Base-by-base conservation (phyloP, 179 eudicot species). In the Kewa caespitosa region DNA sequence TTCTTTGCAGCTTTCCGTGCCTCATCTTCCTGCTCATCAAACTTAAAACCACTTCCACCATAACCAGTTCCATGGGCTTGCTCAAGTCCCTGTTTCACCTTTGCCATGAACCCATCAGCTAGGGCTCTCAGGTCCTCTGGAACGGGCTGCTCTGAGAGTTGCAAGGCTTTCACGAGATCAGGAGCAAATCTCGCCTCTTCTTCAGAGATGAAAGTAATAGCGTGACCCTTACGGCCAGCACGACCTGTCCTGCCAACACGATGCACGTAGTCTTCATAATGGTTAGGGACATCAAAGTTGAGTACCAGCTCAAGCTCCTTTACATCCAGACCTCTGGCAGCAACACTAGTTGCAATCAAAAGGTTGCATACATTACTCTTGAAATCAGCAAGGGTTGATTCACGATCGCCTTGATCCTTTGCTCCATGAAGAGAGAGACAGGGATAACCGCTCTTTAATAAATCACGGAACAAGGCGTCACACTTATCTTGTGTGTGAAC, bases 241-340 rank as follows among this genome's bases (percentile, higher is more conserved):
- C 98, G 91, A 32, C 98, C 98, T 46, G 98, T 94, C 60, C 98
- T 82, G 46, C 98, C 98, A 79, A 93, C 96, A 65, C 98, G 95
- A 52, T 93, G 98, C 46, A 93, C 98, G 62, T 93, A 93, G 72
- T 93, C 98, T 81, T 93, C 98, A 25, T 93, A 93, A 76, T 93
- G 98, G 69, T 92, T 94, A 25, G 98, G 97, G 72, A 81, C 96
- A 76, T 94, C 98, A 71, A 69, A 94, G 79, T 94, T 92, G 10
- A 94, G 65, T 5, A 94, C 98, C 62, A 94, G 82, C 84, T 92
- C 98, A 62, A 92, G 98, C 70, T 94, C 98, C 69, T 94, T 94
- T 6, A 94, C 98, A 81, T 94, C 98, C 46, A 94, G 86, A 78
- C 98, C 98, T 80, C 98, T 87, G 32, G 98, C 96, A 42, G 98